These are phyloP conservation scores for Plasmopara halstedii DNA, from an alignment of 352 stramenopile genomes.

Conservation along the genomic window DNA sequence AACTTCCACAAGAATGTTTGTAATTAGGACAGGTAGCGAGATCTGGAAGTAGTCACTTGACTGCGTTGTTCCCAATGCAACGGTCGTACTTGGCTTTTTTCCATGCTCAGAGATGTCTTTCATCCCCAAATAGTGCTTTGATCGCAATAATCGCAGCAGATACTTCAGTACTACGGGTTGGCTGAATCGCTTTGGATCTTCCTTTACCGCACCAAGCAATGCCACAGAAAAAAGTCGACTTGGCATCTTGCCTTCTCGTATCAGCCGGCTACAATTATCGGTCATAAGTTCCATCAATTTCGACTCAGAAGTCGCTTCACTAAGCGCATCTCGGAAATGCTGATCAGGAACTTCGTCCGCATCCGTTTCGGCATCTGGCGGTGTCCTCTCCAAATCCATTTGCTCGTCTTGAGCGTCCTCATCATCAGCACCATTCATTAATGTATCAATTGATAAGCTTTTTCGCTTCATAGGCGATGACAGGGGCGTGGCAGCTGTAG, in stretches of 20 bases:
- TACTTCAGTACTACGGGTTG: conserved; percentile 65
- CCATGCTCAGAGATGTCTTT: conserved; percentile 29
- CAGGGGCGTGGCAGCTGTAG: conserved; percentile 17
- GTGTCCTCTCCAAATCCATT: conserved; percentile 18
- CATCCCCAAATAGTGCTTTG: conserved; percentile 62
- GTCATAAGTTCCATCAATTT: conserved; percentile 55
- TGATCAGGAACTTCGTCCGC: conserved; percentile 42
- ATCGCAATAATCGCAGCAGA: conserved; percentile 65
- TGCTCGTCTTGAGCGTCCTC: conserved; percentile 15
- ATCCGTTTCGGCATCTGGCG: conserved; percentile 17
- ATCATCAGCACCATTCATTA: conserved; percentile 44
- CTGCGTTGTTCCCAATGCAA: conserved; percentile 12
- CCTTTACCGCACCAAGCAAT: conserved; percentile 49
- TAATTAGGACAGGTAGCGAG: conserved; percentile 57
- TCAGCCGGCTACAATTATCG: conserved; percentile 35
- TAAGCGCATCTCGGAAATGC: conserved; percentile 38
- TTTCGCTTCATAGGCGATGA: conserved; percentile 39
- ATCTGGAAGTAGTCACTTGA: conserved; percentile 39
- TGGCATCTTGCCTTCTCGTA: conserved; percentile 46
- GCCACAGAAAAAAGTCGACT: conserved; percentile 56
- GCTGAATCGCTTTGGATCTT: conserved; percentile 44
- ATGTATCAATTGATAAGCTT: conserved; percentile 48
- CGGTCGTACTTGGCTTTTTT: conserved; percentile 19
- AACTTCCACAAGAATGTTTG: conserved; percentile 62
- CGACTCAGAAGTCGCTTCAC: conserved; percentile 25